These are phyloP conservation scores for Aristolochia californica DNA, from an alignment of 164 flowering plant genomes.

Conservation along the genomic window DNA sequence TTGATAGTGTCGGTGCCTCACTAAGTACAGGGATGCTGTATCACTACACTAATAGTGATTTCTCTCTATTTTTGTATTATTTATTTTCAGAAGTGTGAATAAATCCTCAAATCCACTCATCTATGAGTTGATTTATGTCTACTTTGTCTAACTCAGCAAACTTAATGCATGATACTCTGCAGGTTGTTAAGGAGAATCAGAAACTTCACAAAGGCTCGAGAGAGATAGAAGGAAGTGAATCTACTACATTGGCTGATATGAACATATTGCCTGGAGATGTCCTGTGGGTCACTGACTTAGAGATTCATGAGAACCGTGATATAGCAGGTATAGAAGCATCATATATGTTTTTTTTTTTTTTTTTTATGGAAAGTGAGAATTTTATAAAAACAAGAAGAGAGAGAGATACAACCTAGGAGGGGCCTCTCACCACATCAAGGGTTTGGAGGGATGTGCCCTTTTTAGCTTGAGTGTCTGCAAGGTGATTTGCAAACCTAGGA, in stretches of 20 bases:
- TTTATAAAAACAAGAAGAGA: no score
- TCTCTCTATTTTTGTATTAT: not conserved
- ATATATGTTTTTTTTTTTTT: not conserved
- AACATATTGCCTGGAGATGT: constrained; percentile 85
- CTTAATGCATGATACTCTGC: constrained; percentile 8
- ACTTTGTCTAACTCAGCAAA: no score
- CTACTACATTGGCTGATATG: constrained; percentile 75
- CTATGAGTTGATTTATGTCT: not conserved
- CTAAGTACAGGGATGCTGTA: not conserved
- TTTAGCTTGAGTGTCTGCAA: no score
- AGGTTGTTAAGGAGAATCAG: constrained; percentile 97
- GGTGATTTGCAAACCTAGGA: no score
- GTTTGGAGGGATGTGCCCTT: no score
- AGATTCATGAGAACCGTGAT: constrained; percentile 84
- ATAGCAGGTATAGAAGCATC: constrained; percentile 71
- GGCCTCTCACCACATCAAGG: no score
- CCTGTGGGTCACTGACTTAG: constrained; percentile 87
- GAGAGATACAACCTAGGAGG: no score
- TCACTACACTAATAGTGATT: not conserved
- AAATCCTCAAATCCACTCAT: not conserved
- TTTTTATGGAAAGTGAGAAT: no score
- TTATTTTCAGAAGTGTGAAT: not conserved
- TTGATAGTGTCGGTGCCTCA: no score
- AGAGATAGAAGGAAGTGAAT: constrained; percentile 48
- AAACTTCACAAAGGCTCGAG: constrained; percentile 68